phyloP scores from a whole-genome alignment of 2,329 filamentous ascomycete genomes.

The Claviceps africana region DNA sequence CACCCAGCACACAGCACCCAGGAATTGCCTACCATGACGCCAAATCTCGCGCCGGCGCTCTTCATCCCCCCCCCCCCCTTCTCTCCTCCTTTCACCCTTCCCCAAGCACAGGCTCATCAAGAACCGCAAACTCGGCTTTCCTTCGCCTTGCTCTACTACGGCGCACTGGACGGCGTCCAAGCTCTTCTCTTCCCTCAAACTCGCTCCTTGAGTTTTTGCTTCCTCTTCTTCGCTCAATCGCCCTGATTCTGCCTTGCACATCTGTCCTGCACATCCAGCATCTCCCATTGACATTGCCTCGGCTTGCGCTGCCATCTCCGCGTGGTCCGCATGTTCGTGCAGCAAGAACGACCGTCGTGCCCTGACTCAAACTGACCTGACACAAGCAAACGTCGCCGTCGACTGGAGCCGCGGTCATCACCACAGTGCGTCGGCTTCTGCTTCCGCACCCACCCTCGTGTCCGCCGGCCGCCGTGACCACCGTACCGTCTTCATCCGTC shows the following conservation, averaged over 20 bases:
- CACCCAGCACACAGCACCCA: background rate
- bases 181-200: background rate
- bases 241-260: background rate
- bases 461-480: background rate
- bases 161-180: background rate
- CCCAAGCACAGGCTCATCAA: background rate
- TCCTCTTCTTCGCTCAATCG: background rate
- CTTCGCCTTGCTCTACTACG: conserved; percentile 1
- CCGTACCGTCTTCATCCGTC: background rate
- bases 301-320: background rate
- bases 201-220: background rate
- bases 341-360: background rate
- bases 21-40: background rate
- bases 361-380: background rate
- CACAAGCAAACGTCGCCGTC: conserved; percentile 1
- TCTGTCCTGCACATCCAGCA: background rate
- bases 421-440: conserved; percentile 1
- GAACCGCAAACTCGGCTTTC: background rate
- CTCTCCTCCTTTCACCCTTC: background rate
- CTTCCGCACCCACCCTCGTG: conserved; percentile 4
- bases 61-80: no score
- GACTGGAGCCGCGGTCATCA: background rate
- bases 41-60: background rate
- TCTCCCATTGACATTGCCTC: background rate
- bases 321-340: conserved; percentile 1